phyloP scores from a whole-genome alignment of 2,329 filamentous ascomycete genomes.

The Xenosphaeropsis pyriputrescens region DNA sequence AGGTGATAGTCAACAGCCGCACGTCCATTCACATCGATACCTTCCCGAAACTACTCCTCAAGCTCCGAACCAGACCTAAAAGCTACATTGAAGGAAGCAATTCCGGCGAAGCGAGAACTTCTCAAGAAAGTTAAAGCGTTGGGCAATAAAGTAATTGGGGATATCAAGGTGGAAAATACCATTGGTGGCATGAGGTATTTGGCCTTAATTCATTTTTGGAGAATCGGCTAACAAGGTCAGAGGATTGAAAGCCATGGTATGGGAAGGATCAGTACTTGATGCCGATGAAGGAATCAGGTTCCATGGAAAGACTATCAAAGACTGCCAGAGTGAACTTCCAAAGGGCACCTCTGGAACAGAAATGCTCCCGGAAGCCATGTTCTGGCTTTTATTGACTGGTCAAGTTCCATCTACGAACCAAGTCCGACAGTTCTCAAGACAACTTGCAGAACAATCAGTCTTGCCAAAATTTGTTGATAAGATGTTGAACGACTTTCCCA shows the following conservation, averaged over 20 bases:
- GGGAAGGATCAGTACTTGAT: conserved; percentile 95
- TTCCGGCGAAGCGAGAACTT: conserved; percentile 86
- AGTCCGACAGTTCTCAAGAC: conserved; percentile 66
- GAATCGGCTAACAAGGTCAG: conserved; percentile 18
- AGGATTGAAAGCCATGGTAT: conserved; percentile 94
- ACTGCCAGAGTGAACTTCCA: conserved; percentile 86
- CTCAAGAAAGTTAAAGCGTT: conserved; percentile 87
- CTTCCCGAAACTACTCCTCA: conserved; percentile 50
- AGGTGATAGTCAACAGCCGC: conserved; percentile 14
- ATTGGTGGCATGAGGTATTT: conserved; percentile 79
- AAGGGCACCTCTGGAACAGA: conserved; percentile 87
- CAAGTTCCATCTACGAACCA: conserved; percentile 75
- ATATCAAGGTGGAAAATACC: conserved; percentile 87
- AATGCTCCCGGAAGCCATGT: conserved; percentile 98
- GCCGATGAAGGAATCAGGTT: conserved; percentile 96
- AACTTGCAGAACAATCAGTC: conserved; percentile 74
- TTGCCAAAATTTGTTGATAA: conserved; percentile 74
- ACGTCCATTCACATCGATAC: conserved; percentile 16
- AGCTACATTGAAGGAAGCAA: conserved; percentile 64
- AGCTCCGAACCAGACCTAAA: conserved; percentile 82
- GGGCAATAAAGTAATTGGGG: conserved; percentile 68
- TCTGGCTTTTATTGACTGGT: conserved; percentile 94
- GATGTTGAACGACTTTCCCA: conserved; percentile 83
- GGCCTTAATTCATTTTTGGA: background rate
- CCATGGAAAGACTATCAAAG: conserved; percentile 94